A percentile compares a stretch with the other conserved stretches of the same genome.
Conservation (phyloP, 2,329 filamentous ascomycete genomes). For the Diaporthe vexans region DNA sequence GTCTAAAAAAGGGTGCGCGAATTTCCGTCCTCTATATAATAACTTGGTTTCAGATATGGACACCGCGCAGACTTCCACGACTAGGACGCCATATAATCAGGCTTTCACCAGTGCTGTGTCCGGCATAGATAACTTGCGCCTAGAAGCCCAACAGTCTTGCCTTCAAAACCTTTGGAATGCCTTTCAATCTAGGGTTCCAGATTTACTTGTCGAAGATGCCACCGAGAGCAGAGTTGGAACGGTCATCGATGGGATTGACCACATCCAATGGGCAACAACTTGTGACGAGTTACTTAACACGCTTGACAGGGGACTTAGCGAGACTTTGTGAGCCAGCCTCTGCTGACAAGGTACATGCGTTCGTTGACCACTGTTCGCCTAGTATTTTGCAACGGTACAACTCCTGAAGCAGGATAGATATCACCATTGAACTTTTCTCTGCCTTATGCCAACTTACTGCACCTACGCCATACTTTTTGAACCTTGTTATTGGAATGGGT, state of each 20-base stretch:
- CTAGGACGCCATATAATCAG: too few relatives aligned
- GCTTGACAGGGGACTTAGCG: neutral
- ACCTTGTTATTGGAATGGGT: constrained; percentile 2
- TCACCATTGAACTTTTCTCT: constrained; percentile 3
- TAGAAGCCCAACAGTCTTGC: neutral
- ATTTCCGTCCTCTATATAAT: too few relatives aligned
- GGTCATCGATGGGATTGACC: neutral
- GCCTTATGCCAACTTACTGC: neutral
- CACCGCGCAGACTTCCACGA: neutral
- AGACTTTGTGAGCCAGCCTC: neutral
- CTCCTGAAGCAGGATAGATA: constrained; percentile 27
- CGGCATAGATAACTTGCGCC: neutral
- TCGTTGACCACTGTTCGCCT: neutral
- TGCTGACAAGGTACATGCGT: neutral
- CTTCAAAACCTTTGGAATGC: constrained; percentile 20
- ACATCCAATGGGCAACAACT: constrained; percentile 5
- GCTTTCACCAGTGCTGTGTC: neutral
- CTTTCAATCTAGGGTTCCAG: constrained; percentile 9
- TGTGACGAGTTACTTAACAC: neutral
- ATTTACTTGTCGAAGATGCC: constrained; percentile 4
- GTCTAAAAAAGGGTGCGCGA: too few relatives aligned
- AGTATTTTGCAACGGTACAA: neutral
- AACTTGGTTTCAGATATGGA: too few relatives aligned
- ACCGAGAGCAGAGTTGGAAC: neutral
- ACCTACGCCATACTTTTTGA: neutral